Conservation (phyloP, 2,329 filamentous ascomycete species). For the Fusarium bulbicola region DNA sequence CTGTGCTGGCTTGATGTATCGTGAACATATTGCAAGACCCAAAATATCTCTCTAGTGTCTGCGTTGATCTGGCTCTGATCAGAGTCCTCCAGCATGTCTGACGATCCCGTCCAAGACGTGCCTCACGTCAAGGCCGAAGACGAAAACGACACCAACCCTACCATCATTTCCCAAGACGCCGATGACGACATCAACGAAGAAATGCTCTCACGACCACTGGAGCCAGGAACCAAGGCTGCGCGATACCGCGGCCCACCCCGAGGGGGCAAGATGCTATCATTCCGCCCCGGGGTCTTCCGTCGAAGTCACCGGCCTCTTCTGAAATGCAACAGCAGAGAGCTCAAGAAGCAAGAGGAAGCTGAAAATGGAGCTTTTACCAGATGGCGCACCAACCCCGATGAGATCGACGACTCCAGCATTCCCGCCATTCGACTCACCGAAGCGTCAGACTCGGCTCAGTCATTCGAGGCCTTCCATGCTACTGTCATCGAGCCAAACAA, state of each 20-base stretch:
- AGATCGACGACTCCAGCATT: neutral
- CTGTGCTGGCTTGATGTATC: accelerated
- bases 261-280: neutral
- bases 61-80: neutral
- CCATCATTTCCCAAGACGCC: neutral
- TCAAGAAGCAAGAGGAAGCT: neutral
- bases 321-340: neutral
- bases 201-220: neutral
- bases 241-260: neutral
- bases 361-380: neutral
- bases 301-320: neutral
- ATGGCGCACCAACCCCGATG: neutral
- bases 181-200: neutral
- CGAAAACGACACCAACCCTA: neutral
- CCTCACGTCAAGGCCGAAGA: neutral
- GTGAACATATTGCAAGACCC: neutral
- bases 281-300: neutral
- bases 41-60: neutral
- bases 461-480: neutral
- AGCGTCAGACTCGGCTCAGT: neutral
- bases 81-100: neutral
- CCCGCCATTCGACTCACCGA: neutral
- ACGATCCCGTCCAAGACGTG: accelerated
- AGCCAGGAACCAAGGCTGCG: neutral
- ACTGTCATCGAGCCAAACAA: neutral